phyloP scores from a whole-genome alignment of 208 protist genomes.

The Strigomonas culicis region DNA sequence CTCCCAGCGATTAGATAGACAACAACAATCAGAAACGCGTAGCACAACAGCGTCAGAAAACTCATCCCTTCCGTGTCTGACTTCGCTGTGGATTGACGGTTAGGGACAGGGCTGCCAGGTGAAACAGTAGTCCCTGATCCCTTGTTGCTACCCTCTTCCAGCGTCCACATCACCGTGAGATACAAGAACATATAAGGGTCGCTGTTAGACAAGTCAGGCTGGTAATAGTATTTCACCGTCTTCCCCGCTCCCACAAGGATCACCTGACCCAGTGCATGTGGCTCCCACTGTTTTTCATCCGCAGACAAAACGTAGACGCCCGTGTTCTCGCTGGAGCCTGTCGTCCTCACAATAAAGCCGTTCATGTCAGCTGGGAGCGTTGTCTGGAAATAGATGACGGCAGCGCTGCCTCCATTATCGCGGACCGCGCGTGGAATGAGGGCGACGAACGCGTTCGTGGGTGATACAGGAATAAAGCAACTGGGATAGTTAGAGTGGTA shows the following conservation, averaged over 20 bases:
- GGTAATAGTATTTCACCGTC: neutral
- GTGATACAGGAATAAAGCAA: slow-evolving; percentile 59
- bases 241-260: slow-evolving; percentile 6
- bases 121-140: neutral
- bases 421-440: slow-evolving; percentile 34
- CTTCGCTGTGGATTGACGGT: neutral
- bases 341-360: slow-evolving; percentile 11
- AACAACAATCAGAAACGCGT: slow-evolving; percentile 29
- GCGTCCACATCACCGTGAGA: neutral
- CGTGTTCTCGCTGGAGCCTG: neutral
- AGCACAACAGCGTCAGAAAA: slow-evolving; percentile 14
- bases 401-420: neutral
- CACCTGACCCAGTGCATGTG: slow-evolving; percentile 8
- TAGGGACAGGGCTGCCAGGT: no score
- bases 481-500: slow-evolving; percentile 63
- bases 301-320: slow-evolving; percentile 6
- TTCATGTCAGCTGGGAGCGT: slow-evolving; percentile 25
- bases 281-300: neutral
- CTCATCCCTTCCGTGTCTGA: neutral
- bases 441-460: slow-evolving; percentile 43
- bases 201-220: neutral
- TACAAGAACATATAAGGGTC: neutral
- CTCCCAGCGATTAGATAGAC: slow-evolving; percentile 42
- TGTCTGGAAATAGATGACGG: slow-evolving; percentile 59
- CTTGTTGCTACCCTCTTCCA: neutral